Base-by-base conservation (phyloP, 2,329 filamentous ascomycete species). In the Trichophyton equinum region DNA sequence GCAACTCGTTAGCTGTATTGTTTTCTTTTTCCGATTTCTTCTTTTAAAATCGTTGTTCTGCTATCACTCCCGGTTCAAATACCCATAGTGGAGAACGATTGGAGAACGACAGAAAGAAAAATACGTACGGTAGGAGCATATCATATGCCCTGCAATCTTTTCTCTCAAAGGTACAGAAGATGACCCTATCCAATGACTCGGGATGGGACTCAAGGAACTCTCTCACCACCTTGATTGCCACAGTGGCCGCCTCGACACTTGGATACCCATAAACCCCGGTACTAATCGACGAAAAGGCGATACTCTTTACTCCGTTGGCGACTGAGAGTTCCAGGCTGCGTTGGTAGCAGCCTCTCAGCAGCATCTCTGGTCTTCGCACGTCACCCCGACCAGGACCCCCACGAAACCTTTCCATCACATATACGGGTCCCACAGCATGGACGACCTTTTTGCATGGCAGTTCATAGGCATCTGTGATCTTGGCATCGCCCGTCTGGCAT, bases 211-310 rank as follows among this genome's bases (percentile, higher is more conserved):
- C 68, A 25, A 86, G 67, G 69, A 84, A 86, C 47, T 72, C 73
- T 59, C 79, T 77, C 51, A 84, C 81, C 42, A 82, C 82, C 36
- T 80, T 76, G 59, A 87, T 79, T 1, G 90, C 94, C 8, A 86
- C 80, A n/a, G 78, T 72, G 0, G 90, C 89, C 0, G 92, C 94
- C 46, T 85, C 81, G 0, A 70, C 65, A 67, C 83, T 88, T 0
- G 92, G 92, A 70, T 95, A 97, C 0, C 89, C 89, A 70, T 96
- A 97, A 1, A 96, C 73, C 0, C 92, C 94, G 0, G 92, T 96
- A 69, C 91, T 95, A 62, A 97, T 81, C 20, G 84, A 86, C 46
- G 86, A 84, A 67, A 99, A 96, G 0, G 89, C 94, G 60, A 97
- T 80, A 53, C 82, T 89, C 69, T 79, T 82, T 68, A 88, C 81